A percentile compares a stretch with the other conserved stretches of the same genome.
phyloP scores from a whole-genome alignment of 225 moss, liverwort and hornwort species.

The Climacium dendroides region DNA sequence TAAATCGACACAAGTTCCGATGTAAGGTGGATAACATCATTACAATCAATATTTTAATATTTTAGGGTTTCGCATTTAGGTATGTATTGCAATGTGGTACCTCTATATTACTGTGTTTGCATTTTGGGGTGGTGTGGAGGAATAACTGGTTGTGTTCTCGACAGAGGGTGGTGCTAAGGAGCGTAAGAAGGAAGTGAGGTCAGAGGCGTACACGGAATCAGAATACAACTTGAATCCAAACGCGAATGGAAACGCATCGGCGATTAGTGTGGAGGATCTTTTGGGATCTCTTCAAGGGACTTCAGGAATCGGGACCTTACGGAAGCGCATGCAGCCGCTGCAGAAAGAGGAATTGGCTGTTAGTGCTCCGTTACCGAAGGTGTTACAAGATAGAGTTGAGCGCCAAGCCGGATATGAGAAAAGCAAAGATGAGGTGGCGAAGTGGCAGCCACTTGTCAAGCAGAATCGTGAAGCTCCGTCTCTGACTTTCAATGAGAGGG shows the following conservation, averaged over 20 bases:
- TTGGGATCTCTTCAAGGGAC: conserved; percentile 55
- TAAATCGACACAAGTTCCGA: not conserved
- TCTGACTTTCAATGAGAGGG: conserved; percentile 46
- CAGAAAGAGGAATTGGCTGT: conserved; percentile 43
- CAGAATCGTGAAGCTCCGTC: conserved; percentile 75
- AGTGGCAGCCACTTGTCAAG: conserved; percentile 72
- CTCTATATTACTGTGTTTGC: not conserved
- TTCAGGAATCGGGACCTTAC: conserved; percentile 57
- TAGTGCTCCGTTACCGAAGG: conserved; percentile 67
- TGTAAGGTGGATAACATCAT: not conserved
- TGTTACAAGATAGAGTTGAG: conserved; percentile 72
- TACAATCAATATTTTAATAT: not conserved
- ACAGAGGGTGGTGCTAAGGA: conserved; percentile 33
- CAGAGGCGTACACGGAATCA: conserved; percentile 76
- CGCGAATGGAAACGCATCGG: conserved; percentile 16
- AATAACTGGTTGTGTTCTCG: not conserved
- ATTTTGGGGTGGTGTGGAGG: not conserved
- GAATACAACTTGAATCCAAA: conserved; percentile 65
- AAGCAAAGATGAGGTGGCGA: conserved; percentile 60
- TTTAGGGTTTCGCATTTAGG: not conserved
- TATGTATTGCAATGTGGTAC: not conserved
- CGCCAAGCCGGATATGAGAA: conserved; percentile 76
- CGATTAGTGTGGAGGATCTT: conserved; percentile 65
- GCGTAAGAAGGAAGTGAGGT: conserved; percentile 50
- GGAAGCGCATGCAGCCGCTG: conserved; percentile 80